These are phyloP conservation scores for Thermoascus crustaceus DNA, from an alignment of 2,329 filamentous ascomycete genomes.

Conservation along the genomic window DNA sequence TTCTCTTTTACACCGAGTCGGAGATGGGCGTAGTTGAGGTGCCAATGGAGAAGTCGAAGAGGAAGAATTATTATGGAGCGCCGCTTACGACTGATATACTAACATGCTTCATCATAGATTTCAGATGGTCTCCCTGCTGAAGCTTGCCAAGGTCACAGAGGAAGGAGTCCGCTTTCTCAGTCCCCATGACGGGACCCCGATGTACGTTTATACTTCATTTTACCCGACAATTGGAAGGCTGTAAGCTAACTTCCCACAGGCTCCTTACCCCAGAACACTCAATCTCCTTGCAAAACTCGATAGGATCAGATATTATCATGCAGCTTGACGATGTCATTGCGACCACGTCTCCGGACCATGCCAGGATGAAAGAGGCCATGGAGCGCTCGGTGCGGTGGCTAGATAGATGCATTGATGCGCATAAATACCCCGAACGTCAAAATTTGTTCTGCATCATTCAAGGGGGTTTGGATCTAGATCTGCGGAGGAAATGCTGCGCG, in stretches of 20 bases:
- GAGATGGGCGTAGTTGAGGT: too few species aligned
- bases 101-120: conserved; percentile 52
- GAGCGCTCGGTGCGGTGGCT: conserved; percentile 90
- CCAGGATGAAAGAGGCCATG: conserved; percentile 90
- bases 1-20: too few species aligned
- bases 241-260: conserved; percentile 28
- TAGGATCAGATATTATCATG: conserved; percentile 99
- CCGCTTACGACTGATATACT: too few species aligned
- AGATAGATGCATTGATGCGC: conserved; percentile 85
- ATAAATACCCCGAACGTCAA: conserved; percentile 72
- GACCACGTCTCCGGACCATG: conserved; percentile 83
- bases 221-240: background rate
- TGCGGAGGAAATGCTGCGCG: conserved; percentile 72
- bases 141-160: conserved; percentile 89
- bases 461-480: conserved; percentile 79
- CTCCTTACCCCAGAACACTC: conserved; percentile 96
- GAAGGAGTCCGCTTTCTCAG: conserved; percentile 93
- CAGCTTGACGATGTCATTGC: conserved; percentile 97
- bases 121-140: conserved; percentile 95
- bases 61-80: too few species aligned
- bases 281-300: conserved; percentile 90
- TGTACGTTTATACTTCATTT: conserved; percentile 45
- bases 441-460: conserved; percentile 99
- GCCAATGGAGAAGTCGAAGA: too few species aligned
- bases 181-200: conserved; percentile 87